A percentile compares a stretch with the other conserved stretches of the same genome.
phyloP scores from a whole-genome alignment of 2,329 filamentous ascomycete genomes.

The Neofusicoccum sp. region DNA sequence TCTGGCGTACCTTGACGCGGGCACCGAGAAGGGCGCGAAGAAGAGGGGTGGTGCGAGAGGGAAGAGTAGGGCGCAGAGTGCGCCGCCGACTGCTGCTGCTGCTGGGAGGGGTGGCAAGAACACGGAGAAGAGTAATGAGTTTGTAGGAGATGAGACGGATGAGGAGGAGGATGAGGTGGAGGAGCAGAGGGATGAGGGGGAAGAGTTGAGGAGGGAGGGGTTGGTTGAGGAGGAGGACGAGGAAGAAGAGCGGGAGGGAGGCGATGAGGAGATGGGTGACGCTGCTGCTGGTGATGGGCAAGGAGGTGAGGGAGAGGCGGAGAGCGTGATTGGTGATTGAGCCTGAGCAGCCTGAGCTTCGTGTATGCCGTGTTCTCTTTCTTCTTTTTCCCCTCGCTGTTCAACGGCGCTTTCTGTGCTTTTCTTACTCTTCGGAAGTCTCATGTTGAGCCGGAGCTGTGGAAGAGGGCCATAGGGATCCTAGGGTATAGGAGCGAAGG shows the following conservation, averaged over 20 bases:
- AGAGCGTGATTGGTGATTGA: conserved; percentile 44
- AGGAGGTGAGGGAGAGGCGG: conserved; percentile 43
- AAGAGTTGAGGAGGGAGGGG: conserved; percentile 22
- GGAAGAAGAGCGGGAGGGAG: conserved; percentile 26
- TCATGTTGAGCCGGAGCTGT: background rate
- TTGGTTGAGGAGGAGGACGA: conserved; percentile 22
- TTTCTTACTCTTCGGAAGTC: too few species aligned
- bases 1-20: conserved; percentile 73
- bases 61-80: conserved; percentile 31
- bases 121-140: conserved; percentile 28
- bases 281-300: conserved; percentile 35
- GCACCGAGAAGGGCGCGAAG: conserved; percentile 43
- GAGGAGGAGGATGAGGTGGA: conserved; percentile 41
- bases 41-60: conserved; percentile 42
- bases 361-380: background rate
- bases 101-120: conserved; percentile 22
- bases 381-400: background rate
- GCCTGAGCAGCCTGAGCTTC: background rate
- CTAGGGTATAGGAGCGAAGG: background rate
- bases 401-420: too few species aligned
- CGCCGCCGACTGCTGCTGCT: conserved; percentile 2
- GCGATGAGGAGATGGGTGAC: conserved; percentile 22
- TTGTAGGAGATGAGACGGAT: conserved; percentile 42
- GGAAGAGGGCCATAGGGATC: background rate
- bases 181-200: conserved; percentile 38